Conservation (phyloP, 2,329 filamentous ascomycete genomes). For the Microthyrium microscopicum region DNA sequence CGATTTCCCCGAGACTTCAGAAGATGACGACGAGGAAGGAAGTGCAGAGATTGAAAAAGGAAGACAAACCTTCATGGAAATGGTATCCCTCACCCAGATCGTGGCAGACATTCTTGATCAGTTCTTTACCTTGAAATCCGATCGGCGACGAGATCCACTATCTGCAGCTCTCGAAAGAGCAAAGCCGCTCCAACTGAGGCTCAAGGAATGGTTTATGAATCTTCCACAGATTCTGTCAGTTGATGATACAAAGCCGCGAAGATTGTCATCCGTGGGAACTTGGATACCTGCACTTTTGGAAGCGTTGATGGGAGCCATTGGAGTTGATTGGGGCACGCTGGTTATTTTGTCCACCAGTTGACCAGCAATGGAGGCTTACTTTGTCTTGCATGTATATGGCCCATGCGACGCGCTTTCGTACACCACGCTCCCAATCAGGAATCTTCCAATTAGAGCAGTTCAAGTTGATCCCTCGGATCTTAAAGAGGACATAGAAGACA, state of each 20-base stretch:
- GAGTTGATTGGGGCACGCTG: no score
- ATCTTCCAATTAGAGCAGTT: slow-evolving; percentile 47
- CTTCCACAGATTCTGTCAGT: slow-evolving; percentile 18
- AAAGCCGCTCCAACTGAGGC: slow-evolving; percentile 35
- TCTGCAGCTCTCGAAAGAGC: slow-evolving; percentile 34
- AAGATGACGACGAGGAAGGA: slow-evolving; percentile 18
- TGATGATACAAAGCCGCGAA: slow-evolving; percentile 3
- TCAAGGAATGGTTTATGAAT: slow-evolving; percentile 35
- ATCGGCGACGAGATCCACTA: slow-evolving; percentile 22
- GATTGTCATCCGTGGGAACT: slow-evolving; percentile 5
- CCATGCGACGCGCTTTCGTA: slow-evolving; percentile 46
- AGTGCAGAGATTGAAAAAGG: slow-evolving; percentile 19
- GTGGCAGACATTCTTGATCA: slow-evolving; percentile 33
- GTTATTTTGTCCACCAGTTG: no score
- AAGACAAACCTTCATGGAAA: slow-evolving; percentile 29
- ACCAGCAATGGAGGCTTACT: no score
- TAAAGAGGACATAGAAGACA: slow-evolving; percentile 68
- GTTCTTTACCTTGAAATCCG: slow-evolving; percentile 34
- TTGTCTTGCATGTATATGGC: slow-evolving; percentile 49
- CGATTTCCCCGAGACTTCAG: slow-evolving; percentile 26
- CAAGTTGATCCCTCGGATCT: slow-evolving; percentile 47
- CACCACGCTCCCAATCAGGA: slow-evolving; percentile 44
- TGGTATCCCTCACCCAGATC: slow-evolving; percentile 35
- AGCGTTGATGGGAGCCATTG: no score
- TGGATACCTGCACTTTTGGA: slow-evolving; percentile 30